Base-by-base conservation (phyloP, 768 basidiomycete species). In the Leccinum obscurum region DNA sequence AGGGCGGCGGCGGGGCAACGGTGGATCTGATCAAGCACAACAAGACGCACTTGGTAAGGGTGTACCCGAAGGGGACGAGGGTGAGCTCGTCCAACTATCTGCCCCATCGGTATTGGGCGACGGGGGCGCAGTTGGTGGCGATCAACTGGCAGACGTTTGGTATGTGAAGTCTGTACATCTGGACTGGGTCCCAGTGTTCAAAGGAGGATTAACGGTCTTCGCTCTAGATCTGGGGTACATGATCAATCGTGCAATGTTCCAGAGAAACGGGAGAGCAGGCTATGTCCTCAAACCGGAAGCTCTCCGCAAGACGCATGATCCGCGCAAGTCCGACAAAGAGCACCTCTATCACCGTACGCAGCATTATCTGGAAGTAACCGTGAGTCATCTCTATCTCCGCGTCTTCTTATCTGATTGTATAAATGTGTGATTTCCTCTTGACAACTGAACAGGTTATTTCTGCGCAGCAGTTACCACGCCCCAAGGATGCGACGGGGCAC, bases 131-230 rank as follows among this genome's bases (percentile, higher is more conserved):
- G 72, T 75, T 98, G 6, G 94, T 95, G 0, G 94, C 96, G 8
- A 81, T 99, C 57, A 99, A 99, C 73, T 98, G 95, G 94, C 96
- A 99, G 75, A 98, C 95, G 0, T 88, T 88, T 64, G 95, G 94
- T 95, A 69, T 57, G 87, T 78, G 14, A 51, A 52, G 10, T 2
- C n/a, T 20, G 32, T 1, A 52, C n/a, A 20, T 34, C 5, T 1
- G 15, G 30, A 1, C 2, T 54, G 2, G 15, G 22, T 26, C 9
- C 30, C 24, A n/a, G 52, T n/a, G 35, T 14, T 57, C 52, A 46
- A 30, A 54, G 60, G n/a, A 59, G 30, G 15, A 24, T 32, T 14
- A n/a, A 22, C 11, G 11, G 39, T 57, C 37, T 14, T n/a, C 32
- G 56, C 46, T 71, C 9, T 49, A 94, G 95, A 98, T 74, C 75